A percentile compares a stretch with the other conserved stretches of the same genome.
phyloP scores from a whole-genome alignment of 2,329 filamentous ascomycete species.

The Coccinonectria pachysandricola region DNA sequence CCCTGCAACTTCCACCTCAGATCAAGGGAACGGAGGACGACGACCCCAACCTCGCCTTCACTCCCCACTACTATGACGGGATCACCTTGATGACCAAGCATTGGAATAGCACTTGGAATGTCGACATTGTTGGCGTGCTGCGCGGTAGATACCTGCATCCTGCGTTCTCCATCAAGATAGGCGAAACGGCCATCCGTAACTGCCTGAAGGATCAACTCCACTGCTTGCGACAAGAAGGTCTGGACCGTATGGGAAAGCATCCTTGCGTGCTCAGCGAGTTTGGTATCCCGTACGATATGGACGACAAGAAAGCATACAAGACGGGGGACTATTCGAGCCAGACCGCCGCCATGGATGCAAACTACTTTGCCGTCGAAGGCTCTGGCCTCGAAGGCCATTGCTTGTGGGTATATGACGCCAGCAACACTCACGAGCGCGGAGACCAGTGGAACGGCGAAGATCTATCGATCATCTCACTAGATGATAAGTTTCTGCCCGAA shows the following conservation, averaged over 20 bases:
- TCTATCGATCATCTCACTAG: conserved; percentile 75
- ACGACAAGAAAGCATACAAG: conserved; percentile 88
- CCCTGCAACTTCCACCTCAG: conserved; percentile 79
- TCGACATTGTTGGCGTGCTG: conserved; percentile 87
- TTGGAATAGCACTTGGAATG: conserved; percentile 96
- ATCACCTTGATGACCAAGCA: conserved; percentile 96
- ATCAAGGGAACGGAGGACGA: conserved; percentile 85
- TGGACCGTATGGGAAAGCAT: conserved; percentile 79
- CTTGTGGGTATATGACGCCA: conserved; percentile 75
- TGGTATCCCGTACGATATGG: conserved; percentile 98
- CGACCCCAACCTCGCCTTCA: conserved; percentile 81
- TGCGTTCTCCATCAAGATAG: conserved; percentile 84
- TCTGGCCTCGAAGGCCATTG: conserved; percentile 76
- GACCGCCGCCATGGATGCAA: conserved; percentile 86
- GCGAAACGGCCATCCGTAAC: conserved; percentile 88
- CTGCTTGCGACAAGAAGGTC: conserved; percentile 73
- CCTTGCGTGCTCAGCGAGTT: conserved; percentile 91
- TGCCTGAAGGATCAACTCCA: conserved; percentile 82
- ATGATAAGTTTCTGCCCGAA: conserved; percentile 58
- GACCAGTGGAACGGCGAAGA: conserved; percentile 98
- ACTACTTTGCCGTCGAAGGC: conserved; percentile 85
- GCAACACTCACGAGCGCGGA: conserved; percentile 80
- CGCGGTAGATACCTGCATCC: conserved; percentile 82
- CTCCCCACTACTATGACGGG: conserved; percentile 94
- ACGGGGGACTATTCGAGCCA: conserved; percentile 94